Conservation (phyloP, 495 filamentous ascomycete species). For the Penicillium daleae region DNA sequence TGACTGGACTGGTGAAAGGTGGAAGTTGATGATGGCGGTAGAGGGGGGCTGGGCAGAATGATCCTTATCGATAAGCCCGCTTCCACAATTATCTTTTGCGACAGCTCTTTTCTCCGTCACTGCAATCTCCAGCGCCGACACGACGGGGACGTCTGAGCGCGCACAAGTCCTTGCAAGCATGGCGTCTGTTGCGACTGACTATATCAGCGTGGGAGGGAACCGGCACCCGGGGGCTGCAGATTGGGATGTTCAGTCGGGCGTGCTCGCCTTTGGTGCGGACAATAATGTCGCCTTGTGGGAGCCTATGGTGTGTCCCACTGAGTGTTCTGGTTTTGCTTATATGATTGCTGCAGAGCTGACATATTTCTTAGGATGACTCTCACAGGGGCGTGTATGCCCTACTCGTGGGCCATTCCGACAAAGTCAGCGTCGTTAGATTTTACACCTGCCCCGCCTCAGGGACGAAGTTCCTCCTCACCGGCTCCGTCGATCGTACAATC, state of each 20-base stretch:
- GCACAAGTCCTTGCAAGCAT: constrained; percentile 29
- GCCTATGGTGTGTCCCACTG: constrained; percentile 67
- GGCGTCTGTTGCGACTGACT: constrained; percentile 56
- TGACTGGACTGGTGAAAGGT: neutral
- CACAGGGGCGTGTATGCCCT: constrained; percentile 65
- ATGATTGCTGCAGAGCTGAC: constrained; percentile 9
- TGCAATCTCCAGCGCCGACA: constrained; percentile 5
- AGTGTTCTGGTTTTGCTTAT: constrained; percentile 1
- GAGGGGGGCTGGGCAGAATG: constrained; percentile 27
- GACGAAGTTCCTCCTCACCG: constrained; percentile 67
- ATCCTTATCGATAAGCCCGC: constrained; percentile 52
- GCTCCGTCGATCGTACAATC: constrained; percentile 79
- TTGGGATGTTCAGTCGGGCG: constrained; percentile 72
- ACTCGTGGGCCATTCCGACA: constrained; percentile 79
- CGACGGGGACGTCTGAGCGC: neutral
- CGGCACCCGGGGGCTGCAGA: constrained; percentile 87
- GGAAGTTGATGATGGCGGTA: constrained; percentile 14
- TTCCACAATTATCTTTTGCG: constrained; percentile 32
- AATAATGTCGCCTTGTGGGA: constrained; percentile 88
- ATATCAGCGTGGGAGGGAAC: constrained; percentile 86
- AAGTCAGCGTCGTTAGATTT: constrained; percentile 84
- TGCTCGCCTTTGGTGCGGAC: constrained; percentile 89
- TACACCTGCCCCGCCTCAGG: constrained; percentile 56
- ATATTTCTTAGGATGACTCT: constrained; percentile 46
- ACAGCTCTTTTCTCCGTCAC: constrained; percentile 28